A percentile compares a stretch with the other conserved stretches of the same genome.
Conservation (phyloP, 2,329 filamentous ascomycete species). For the Tolypocladium pustulatum region DNA sequence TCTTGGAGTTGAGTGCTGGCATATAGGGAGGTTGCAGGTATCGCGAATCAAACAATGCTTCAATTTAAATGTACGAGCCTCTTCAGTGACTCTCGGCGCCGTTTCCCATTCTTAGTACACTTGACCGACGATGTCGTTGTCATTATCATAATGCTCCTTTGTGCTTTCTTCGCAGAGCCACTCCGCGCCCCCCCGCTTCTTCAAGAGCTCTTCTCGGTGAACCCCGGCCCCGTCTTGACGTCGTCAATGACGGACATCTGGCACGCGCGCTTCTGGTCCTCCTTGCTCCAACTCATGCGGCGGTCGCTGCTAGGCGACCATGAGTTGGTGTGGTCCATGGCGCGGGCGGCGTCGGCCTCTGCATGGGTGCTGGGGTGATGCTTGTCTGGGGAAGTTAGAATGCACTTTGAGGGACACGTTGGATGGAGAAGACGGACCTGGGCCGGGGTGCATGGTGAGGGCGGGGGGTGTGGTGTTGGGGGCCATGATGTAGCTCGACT, state of each 20-base stretch:
- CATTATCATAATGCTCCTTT: neutral
- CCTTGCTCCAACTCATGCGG: constrained; percentile 40
- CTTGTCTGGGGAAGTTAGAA: neutral
- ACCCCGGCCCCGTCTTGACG: constrained; percentile 27
- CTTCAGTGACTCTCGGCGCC: neutral
- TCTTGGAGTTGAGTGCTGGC: neutral
- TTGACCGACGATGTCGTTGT: no score
- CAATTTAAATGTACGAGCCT: neutral
- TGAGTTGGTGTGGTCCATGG: constrained; percentile 20
- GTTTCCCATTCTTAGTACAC: neutral
- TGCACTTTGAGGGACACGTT: neutral
- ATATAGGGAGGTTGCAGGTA: neutral
- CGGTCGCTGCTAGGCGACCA: constrained; percentile 38
- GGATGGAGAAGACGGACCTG: neutral
- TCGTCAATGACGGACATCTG: constrained; percentile 33
- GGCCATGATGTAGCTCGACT: neutral
- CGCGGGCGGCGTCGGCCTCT: constrained; percentile 17
- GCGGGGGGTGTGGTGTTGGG: neutral
- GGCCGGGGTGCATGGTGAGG: neutral
- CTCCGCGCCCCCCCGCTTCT: neutral
- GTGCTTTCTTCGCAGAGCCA: neutral
- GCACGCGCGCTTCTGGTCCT: constrained; percentile 42
- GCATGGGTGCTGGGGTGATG: neutral
- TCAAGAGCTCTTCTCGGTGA: constrained; percentile 23
- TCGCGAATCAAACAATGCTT: neutral